These are phyloP conservation scores for Lonicera japonica DNA, from an alignment of 129 eudicot genomes.

Conservation along the genomic window DNA sequence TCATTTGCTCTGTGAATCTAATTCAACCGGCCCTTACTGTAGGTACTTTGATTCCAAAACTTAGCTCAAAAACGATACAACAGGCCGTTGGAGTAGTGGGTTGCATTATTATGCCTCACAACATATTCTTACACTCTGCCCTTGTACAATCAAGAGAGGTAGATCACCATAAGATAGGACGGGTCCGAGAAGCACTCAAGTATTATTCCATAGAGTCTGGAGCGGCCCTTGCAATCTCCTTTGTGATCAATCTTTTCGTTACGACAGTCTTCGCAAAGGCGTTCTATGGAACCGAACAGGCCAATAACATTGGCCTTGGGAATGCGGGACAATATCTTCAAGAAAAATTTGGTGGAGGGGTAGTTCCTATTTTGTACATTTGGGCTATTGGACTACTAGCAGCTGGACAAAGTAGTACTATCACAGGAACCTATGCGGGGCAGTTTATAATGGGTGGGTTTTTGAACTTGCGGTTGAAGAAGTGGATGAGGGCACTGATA, in stretches of 20 bases:
- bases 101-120: slow-evolving; percentile 47
- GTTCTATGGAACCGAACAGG: slow-evolving; percentile 72
- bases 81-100: no score
- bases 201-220: slow-evolving; percentile 86
- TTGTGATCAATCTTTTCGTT: slow-evolving; percentile 71
- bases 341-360: slow-evolving; percentile 80
- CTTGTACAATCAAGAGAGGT: slow-evolving; percentile 87
- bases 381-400: slow-evolving; percentile 93
- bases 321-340: slow-evolving; percentile 83
- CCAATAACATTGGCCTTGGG: slow-evolving; percentile 67
- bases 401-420: slow-evolving; percentile 95
- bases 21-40: no score
- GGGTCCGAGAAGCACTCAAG: slow-evolving; percentile 78
- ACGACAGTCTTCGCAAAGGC: slow-evolving; percentile 93
- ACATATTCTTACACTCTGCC: slow-evolving; percentile 89
- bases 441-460: slow-evolving; percentile 98
- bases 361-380: slow-evolving; percentile 77
- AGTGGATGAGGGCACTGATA: slow-evolving; percentile 87
- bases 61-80: no score
- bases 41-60: no score
- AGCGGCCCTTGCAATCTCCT: slow-evolving; percentile 60
- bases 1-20: no score
- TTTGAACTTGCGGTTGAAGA: slow-evolving; percentile 64
- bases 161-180: slow-evolving; percentile 58
- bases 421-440: slow-evolving; percentile 95